Evolutionary conservation across 2,329 filamentous ascomycete species (phyloP), one percentile per base, ranked within the genome.

Genomic region (Aspergillus alliaceus): DNA sequence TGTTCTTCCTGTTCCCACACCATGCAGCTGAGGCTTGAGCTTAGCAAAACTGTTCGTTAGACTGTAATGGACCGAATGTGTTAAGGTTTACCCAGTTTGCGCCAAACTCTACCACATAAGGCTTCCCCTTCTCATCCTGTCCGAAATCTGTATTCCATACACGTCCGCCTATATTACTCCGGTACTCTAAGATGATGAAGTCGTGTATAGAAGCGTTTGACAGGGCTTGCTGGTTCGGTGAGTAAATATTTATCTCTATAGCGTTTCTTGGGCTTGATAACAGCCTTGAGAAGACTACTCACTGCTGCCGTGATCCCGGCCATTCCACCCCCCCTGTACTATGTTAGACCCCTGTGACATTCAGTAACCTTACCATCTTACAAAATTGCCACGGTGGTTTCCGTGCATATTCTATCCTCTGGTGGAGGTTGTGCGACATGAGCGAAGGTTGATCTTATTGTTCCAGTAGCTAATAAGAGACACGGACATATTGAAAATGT

Each of bases 111-210:
- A 90, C 77, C 0, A 76, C 79, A 58, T 85, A 86, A 0, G 83
- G 80, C 0, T 79, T 75, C 0, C 84, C 84, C 34, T 82, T 74
- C 3, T 67, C 51, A 24, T 79, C 74, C 15, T 76, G 72, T 4
- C 86, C 86, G 64, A 89, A 88, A 0, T 77, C 74, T 0, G 79
- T 79, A 58, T 88, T 81, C n/a, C 73, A 73, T 37, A 86, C 80
- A 6, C 87, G 81, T 3, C 87, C 87, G 1, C 87, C 87, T 55
- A 90, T 81, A 8, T 82, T 78, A 58, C 82, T 76, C 22, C 86
- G 85, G 57, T 86, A 84, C 57, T 90, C 87, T 2, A 90, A 69
- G 47, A 90, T 86, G 8, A 89, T 50, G 54, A 90, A 90, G 59
- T 90, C 86, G 0, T 78, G 73, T 6, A 89, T 74, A 0, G 85